A percentile compares a stretch with the other conserved stretches of the same genome.
These are phyloP conservation scores for Fraxinus sp. DNA, from an alignment of 305 asterid species.

Conservation along the genomic window DNA sequence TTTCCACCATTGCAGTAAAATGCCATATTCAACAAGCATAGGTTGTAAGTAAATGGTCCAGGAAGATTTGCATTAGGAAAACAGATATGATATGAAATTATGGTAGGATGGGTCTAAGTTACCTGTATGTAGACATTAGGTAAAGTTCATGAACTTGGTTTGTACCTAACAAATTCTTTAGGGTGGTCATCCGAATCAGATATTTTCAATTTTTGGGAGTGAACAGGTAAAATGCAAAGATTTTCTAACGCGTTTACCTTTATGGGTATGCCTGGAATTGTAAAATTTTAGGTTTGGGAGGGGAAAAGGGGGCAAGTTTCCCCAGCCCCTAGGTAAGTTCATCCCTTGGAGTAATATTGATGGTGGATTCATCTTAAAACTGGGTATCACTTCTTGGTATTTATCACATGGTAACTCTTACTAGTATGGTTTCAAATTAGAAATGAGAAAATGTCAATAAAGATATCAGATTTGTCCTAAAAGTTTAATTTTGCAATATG, in stretches of 20 bases:
- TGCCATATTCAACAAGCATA: background rate
- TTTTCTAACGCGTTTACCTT: background rate
- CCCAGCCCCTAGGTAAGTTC: background rate
- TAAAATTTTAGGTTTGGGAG: background rate
- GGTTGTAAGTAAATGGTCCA: background rate
- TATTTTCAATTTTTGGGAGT: background rate
- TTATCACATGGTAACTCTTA: background rate
- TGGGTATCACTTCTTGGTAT: background rate
- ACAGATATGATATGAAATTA: background rate
- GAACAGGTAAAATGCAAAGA: background rate
- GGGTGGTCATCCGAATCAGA: background rate
- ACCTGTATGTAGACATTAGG: background rate
- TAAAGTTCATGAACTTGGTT: background rate
- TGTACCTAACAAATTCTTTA: background rate
- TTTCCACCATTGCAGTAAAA: background rate
- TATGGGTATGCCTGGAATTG: background rate
- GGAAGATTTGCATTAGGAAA: background rate
- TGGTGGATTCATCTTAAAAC: background rate
- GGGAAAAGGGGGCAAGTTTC: background rate
- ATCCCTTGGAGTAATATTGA: background rate
- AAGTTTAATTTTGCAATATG: background rate
- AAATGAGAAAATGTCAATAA: background rate
- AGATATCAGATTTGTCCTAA: background rate
- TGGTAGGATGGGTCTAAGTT: background rate
- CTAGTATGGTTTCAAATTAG: background rate